phyloP scores from a whole-genome alignment of 148 eudicot species.

The Diospyros lotus region DNA sequence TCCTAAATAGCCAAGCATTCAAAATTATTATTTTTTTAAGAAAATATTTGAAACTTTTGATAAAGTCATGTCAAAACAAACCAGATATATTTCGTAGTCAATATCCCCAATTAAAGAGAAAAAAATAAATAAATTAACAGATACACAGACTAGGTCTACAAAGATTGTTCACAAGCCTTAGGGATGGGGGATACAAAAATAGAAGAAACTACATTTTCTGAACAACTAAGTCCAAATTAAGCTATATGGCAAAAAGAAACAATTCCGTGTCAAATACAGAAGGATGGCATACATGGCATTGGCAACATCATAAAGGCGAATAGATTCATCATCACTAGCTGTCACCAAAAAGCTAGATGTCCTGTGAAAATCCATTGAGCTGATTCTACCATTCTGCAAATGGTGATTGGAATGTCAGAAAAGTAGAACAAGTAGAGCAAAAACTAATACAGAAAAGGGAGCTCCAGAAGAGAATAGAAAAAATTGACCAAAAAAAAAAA shows the following conservation, averaged over 20 bases:
- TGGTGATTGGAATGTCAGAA: background rate
- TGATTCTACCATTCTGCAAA: constrained; percentile 88
- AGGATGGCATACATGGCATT: constrained; percentile 72
- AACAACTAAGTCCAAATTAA: background rate
- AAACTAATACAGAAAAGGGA: constrained; percentile 2
- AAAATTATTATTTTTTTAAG: too few relatives aligned
- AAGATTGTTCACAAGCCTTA: background rate
- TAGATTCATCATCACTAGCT: constrained; percentile 97
- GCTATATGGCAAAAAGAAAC: constrained; percentile 8
- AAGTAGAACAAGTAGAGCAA: background rate
- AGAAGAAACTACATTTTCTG: background rate
- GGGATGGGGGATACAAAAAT: background rate
- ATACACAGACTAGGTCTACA: background rate
- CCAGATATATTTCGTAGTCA: too few relatives aligned
- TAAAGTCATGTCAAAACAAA: too few relatives aligned
- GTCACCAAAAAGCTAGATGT: constrained; percentile 83
- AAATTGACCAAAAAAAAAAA: too few relatives aligned
- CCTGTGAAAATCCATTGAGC: constrained; percentile 97
- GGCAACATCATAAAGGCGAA: constrained; percentile 88
- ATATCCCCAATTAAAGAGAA: too few relatives aligned
- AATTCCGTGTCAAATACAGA: background rate
- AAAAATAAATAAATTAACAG: background rate
- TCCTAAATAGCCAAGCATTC: too few relatives aligned
- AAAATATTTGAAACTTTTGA: too few relatives aligned
- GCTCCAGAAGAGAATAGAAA: background rate